phyloP scores from a whole-genome alignment of 179 eudicot species.

The Camellia oleifera region DNA sequence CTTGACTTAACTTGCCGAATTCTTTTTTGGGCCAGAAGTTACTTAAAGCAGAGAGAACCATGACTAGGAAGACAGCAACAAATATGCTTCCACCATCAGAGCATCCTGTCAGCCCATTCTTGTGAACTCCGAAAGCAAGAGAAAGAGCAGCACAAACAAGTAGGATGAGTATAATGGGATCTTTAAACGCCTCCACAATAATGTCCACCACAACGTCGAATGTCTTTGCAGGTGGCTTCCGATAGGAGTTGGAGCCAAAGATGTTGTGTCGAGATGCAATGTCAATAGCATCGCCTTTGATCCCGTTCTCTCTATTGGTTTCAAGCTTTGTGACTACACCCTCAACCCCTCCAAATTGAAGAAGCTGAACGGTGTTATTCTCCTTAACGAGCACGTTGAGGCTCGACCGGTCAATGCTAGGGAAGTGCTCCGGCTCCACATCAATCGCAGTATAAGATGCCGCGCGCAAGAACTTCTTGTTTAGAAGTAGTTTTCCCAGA shows the following conservation, averaged over 20 bases:
- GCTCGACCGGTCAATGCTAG: not conserved
- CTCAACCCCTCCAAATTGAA: constrained; percentile 14
- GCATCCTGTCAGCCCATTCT: constrained; percentile 26
- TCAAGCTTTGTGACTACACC: constrained; percentile 15
- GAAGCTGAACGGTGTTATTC: constrained; percentile 4
- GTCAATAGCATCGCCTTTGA: constrained; percentile 16
- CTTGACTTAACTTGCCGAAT: constrained; percentile 14
- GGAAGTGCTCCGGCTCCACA: not conserved
- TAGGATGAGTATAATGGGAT: constrained; percentile 19
- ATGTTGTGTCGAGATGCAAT: not conserved
- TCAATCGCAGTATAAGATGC: not conserved
- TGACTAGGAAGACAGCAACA: constrained; percentile 23
- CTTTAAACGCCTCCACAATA: constrained; percentile 18
- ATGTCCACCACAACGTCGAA: not conserved
- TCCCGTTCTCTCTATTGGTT: constrained; percentile 14
- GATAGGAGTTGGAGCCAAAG: constrained; percentile 23
- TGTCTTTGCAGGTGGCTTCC: constrained; percentile 18
- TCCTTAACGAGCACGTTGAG: constrained; percentile 19
- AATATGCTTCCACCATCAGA: constrained; percentile 33
- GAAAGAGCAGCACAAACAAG: constrained; percentile 24
- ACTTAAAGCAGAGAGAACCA: constrained; percentile 18
- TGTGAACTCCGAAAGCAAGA: constrained; percentile 21
- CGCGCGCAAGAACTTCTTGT: not conserved
- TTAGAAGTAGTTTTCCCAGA: not conserved
- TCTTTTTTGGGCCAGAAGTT: constrained; percentile 21